A percentile compares a stretch with the other conserved stretches of the same genome.
Conservation (phyloP, 1,139 yeast species). For the Yamadazyma mexicana region DNA sequence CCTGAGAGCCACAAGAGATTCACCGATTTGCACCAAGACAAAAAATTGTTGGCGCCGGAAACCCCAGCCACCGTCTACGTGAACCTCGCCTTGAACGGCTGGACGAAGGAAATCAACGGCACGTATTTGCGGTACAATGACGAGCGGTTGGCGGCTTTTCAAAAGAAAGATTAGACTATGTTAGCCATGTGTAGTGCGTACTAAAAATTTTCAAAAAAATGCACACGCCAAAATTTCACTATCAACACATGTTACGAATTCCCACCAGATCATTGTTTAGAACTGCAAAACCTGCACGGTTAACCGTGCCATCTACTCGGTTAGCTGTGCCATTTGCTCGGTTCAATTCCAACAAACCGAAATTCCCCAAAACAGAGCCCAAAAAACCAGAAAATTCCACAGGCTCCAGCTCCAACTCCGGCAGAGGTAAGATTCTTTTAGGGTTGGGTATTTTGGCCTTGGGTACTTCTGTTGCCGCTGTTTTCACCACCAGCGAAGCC, state of each 20-base stretch:
- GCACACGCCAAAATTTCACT: no score
- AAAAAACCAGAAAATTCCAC: constrained; percentile 8
- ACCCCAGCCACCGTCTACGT: constrained; percentile 72
- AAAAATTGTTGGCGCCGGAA: constrained; percentile 59
- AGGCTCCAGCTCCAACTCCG: constrained; percentile 21
- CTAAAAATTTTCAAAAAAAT: background rate
- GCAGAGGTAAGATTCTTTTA: constrained; percentile 21
- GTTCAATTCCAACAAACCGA: constrained; percentile 6
- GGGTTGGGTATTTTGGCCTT: constrained; percentile 40
- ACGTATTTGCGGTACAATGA: constrained; percentile 63
- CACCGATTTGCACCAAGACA: constrained; percentile 53
- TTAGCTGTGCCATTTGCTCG: background rate
- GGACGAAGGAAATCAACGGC: constrained; percentile 59
- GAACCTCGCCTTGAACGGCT: constrained; percentile 60
- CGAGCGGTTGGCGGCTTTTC: constrained; percentile 21
- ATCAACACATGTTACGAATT: background rate
- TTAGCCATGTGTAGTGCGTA: no score
- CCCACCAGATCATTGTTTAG: background rate
- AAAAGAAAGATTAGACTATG: no score
- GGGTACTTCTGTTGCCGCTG: constrained; percentile 49
- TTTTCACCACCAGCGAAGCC: constrained; percentile 41
- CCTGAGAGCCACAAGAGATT: constrained; percentile 57
- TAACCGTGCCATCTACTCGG: background rate
- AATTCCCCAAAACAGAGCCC: constrained; percentile 9
- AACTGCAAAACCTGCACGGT: background rate